Evolutionary conservation across 202 grass and related monocot genomes (phyloP).

Genomic region (Alloteropsis angusta): DNA sequence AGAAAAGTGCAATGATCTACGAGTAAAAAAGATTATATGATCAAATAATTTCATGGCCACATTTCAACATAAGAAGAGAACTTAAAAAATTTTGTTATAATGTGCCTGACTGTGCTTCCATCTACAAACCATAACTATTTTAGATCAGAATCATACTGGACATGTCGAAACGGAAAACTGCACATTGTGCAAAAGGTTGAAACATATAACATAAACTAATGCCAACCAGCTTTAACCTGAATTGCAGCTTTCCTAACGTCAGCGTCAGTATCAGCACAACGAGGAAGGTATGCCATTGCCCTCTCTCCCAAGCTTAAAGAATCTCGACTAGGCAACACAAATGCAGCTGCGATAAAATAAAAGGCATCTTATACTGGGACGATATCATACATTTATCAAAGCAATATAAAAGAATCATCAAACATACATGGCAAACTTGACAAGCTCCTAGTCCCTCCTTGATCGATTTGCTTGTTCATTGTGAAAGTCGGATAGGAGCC

Average conservation of each 20-base stretch:
- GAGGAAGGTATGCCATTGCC: conserved; percentile 81
- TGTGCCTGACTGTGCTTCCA: neutral
- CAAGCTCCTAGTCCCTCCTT: conserved; percentile 52
- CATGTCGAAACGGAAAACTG: neutral
- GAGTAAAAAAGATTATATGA: conserved; percentile 15
- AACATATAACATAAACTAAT: conserved; percentile 12
- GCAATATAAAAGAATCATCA: conserved; percentile 27
- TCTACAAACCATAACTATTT: conserved; percentile 17
- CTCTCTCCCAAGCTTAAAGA: conserved; percentile 88
- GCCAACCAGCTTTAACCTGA: conserved; percentile 43
- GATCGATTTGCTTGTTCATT: conserved; percentile 50
- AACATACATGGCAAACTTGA: conserved; percentile 81
- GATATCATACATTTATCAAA: conserved; percentile 1
- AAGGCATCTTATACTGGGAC: conserved; percentile 26
- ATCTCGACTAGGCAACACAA: conserved; percentile 89
- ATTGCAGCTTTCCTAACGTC: conserved; percentile 81
- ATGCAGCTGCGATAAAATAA: conserved; percentile 61
- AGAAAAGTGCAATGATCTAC: conserved; percentile 87
- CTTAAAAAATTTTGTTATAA: neutral
- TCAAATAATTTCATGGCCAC: neutral
- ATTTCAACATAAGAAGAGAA: neutral
- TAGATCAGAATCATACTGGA: conserved; percentile 3
- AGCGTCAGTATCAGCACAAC: conserved; percentile 70
- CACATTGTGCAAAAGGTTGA: neutral
- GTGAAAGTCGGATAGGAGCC: conserved; percentile 52